Percentiles rank a stretch among this genome's conserved stretches.
These are phyloP conservation scores for Omphalotus guepiniiformis DNA, from an alignment of 768 basidiomycete species.

Conservation along the genomic window DNA sequence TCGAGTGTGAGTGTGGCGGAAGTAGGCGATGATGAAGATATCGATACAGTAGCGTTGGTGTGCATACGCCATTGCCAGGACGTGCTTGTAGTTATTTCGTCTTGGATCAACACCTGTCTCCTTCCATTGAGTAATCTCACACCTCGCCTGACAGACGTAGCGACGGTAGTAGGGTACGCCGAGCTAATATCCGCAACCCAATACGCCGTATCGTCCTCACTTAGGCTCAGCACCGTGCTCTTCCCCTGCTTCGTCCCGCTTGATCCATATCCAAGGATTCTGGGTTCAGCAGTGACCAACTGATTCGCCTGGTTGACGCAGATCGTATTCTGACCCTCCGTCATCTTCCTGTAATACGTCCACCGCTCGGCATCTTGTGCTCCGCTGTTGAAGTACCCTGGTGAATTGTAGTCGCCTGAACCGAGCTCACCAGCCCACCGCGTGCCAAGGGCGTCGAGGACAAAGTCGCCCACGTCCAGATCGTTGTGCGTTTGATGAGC, in stretches of 20 bases:
- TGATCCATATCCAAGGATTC: conserved; percentile 40
- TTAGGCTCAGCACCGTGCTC: conserved; percentile 69
- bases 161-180: conserved; percentile 60
- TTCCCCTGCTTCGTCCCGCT: conserved; percentile 69
- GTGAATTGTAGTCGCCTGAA: conserved; percentile 73
- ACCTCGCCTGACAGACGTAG: conserved; percentile 73
- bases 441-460: conserved; percentile 87
- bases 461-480: conserved; percentile 92
- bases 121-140: conserved; percentile 78
- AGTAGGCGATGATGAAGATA: conserved; percentile 48
- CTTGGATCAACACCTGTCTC: conserved; percentile 86
- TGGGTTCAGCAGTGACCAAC: conserved; percentile 66
- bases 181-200: conserved; percentile 71
- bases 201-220: conserved; percentile 69
- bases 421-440: conserved; percentile 96
- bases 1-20: conserved; percentile 75
- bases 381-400: conserved; percentile 74
- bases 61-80: conserved; percentile 88
- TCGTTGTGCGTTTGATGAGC: conserved; percentile 96
- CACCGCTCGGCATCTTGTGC: conserved; percentile 68
- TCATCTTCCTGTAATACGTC: conserved; percentile 94
- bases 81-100: conserved; percentile 76
- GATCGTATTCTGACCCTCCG: conserved; percentile 96
- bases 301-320: conserved; percentile 76
- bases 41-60: conserved; percentile 81